Evolutionary conservation across 2,329 filamentous ascomycete genomes (phyloP).

Genomic region (Helotiales sp.): DNA sequence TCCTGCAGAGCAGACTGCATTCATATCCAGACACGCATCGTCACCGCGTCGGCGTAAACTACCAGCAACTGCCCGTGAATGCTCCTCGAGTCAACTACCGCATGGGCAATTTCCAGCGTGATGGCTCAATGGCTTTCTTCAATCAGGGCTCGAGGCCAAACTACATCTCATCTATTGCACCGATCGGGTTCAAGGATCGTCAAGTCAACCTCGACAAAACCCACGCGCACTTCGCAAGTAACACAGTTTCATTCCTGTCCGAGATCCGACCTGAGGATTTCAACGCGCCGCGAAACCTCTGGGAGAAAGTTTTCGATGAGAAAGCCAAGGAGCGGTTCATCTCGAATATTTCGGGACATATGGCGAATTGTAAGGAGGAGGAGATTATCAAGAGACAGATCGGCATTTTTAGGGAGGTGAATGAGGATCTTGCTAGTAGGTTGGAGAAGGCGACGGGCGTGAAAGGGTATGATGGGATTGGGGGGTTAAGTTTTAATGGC

Average conservation of each 20-base stretch:
- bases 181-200: constrained; percentile 45
- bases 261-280: constrained; percentile 44
- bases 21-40: constrained; percentile 69
- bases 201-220: constrained; percentile 47
- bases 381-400: constrained; percentile 69
- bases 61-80: constrained; percentile 59
- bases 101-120: constrained; percentile 45
- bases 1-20: constrained; percentile 70
- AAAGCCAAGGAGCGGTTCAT: constrained; percentile 62
- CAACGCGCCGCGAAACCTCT: constrained; percentile 58
- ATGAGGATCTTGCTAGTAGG: constrained; percentile 59
- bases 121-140: constrained; percentile 44
- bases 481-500: constrained; percentile 61
- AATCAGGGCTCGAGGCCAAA: constrained; percentile 57
- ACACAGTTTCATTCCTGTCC: constrained; percentile 51
- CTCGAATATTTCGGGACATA: constrained; percentile 64
- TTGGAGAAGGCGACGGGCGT: constrained; percentile 67
- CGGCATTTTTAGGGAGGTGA: constrained; percentile 67
- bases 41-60: constrained; percentile 61
- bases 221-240: constrained; percentile 48
- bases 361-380: constrained; percentile 60
- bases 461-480: constrained; percentile 63
- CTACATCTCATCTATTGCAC: constrained; percentile 46
- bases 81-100: constrained; percentile 43
- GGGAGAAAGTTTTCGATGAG: constrained; percentile 66